Conservation (phyloP, 2,329 filamentous ascomycete genomes). For the Leptographium flavum region DNA sequence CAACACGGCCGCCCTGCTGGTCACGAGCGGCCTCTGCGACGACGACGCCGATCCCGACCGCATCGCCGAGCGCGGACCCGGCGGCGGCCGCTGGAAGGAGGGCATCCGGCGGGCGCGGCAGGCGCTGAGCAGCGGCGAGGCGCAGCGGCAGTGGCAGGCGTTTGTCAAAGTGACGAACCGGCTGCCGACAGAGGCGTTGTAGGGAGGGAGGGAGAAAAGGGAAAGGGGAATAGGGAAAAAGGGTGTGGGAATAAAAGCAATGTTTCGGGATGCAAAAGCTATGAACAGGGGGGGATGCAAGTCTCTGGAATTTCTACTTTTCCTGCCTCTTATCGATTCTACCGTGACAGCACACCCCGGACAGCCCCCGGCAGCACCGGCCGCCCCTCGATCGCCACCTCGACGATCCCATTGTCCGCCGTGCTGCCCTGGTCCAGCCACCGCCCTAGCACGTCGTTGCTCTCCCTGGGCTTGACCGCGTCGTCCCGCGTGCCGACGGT, state of each 20-base stretch:
- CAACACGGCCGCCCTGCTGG: slow-evolving; percentile 81
- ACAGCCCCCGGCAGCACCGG: slow-evolving; percentile 33
- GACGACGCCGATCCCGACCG: slow-evolving; percentile 68
- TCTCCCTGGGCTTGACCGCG: slow-evolving; percentile 80
- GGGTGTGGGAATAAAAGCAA: too few relatives aligned
- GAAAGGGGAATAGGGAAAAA: too few relatives aligned
- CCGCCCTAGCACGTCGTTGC: slow-evolving; percentile 64
- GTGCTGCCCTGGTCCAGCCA: slow-evolving; percentile 52
- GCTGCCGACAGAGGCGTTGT: not conserved
- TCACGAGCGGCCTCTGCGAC: slow-evolving; percentile 75
- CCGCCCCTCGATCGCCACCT: slow-evolving; percentile 35
- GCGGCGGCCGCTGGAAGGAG: slow-evolving; percentile 86
- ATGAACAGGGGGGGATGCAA: too few relatives aligned
- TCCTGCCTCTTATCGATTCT: not conserved
- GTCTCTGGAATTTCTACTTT: too few relatives aligned
- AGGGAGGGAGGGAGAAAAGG: too few relatives aligned
- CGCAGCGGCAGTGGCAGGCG: slow-evolving; percentile 66
- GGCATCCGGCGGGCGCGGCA: slow-evolving; percentile 76
- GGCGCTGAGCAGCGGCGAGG: slow-evolving; percentile 75
- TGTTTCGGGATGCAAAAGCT: too few relatives aligned
- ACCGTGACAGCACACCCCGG: slow-evolving; percentile 27
- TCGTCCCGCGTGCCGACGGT: slow-evolving; percentile 71
- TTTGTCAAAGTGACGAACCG: slow-evolving; percentile 74
- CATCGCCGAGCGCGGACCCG: slow-evolving; percentile 69
- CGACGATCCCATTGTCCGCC: slow-evolving; percentile 27